phyloP scores from a whole-genome alignment of 2,329 filamentous ascomycete species.

The Ophiobolus disseminans region DNA sequence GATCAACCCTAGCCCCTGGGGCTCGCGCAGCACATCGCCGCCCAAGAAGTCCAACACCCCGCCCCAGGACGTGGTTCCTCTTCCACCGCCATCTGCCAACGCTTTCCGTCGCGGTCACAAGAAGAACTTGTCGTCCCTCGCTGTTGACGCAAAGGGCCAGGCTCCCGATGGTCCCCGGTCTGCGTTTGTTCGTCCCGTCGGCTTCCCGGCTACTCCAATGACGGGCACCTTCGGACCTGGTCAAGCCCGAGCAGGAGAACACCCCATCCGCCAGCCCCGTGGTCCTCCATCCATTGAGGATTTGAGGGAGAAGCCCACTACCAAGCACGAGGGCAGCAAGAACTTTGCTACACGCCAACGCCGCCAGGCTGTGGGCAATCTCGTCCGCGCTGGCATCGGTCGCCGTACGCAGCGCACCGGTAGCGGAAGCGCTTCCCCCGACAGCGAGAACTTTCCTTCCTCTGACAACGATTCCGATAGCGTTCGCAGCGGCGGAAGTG shows the following conservation, averaged over 20 bases:
- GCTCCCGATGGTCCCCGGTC: conserved; percentile 73
- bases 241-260: conserved; percentile 90
- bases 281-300: conserved; percentile 92
- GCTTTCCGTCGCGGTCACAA: conserved; percentile 94
- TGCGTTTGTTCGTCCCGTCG: conserved; percentile 59
- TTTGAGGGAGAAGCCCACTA: conserved; percentile 85
- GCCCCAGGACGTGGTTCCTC: conserved; percentile 71
- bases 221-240: conserved; percentile 91
- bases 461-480: conserved; percentile 67
- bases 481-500: conserved; percentile 70
- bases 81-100: conserved; percentile 87
- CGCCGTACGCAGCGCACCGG: conserved; percentile 75
- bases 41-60: conserved; percentile 71
- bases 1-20: conserved; percentile 59
- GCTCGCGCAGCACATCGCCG: conserved; percentile 68
- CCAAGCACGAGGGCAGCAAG: conserved; percentile 93
- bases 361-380: conserved; percentile 87
- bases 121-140: conserved; percentile 77
- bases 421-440: conserved; percentile 82
- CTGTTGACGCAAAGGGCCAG: conserved; percentile 64
- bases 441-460: conserved; percentile 81
- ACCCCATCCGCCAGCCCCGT: conserved; percentile 90
- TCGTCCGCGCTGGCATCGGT: conserved; percentile 87
- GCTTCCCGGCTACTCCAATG: conserved; percentile 79
- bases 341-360: conserved; percentile 95